Evolutionary conservation across 2,329 filamentous ascomycete genomes (phyloP).

Genomic region (Aschersonia sp.): DNA sequence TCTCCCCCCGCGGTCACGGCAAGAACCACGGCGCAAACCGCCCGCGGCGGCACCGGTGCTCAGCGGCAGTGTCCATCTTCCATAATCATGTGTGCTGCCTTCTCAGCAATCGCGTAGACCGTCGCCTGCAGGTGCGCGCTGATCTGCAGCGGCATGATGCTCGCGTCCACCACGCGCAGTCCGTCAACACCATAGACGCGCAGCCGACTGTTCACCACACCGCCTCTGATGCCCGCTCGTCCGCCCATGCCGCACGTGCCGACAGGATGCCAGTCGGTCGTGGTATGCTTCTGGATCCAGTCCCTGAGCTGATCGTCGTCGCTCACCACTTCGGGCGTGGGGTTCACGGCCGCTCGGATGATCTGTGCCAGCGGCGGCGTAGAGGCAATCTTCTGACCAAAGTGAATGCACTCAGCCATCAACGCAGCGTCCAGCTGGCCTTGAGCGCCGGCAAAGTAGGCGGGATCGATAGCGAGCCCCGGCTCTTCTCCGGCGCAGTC

Average conservation of each 20-base stretch:
- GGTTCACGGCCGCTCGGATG: constrained; percentile 16
- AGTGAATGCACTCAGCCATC: constrained; percentile 24
- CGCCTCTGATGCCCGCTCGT: constrained; percentile 12
- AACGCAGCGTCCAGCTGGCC: constrained; percentile 17
- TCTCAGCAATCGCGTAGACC: constrained; percentile 18
- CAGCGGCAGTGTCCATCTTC: constrained; percentile 7
- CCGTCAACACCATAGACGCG: constrained; percentile 11
- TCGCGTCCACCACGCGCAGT: constrained; percentile 11
- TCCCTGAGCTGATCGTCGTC: constrained; percentile 8
- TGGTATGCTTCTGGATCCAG: constrained; percentile 7
- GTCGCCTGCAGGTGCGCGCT: constrained; percentile 13
- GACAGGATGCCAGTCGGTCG: constrained; percentile 22
- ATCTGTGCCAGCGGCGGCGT: constrained; percentile 21
- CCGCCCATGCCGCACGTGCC: constrained; percentile 20
- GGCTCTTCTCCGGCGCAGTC: constrained; percentile 8
- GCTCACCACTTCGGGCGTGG: constrained; percentile 7
- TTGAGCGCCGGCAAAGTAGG: constrained; percentile 22
- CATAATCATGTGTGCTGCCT: constrained; percentile 14
- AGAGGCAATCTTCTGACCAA: constrained; percentile 22
- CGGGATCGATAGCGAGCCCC: constrained; percentile 23
- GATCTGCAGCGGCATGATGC: constrained; percentile 13
- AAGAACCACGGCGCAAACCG: too few relatives aligned
- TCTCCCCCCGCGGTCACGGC: too few relatives aligned
- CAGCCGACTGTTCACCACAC: constrained; percentile 13
- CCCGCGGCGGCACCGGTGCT: too few relatives aligned